Base-by-base conservation (phyloP, 1,284 basidiomycete species). In the Moesziomyces aphidis region DNA sequence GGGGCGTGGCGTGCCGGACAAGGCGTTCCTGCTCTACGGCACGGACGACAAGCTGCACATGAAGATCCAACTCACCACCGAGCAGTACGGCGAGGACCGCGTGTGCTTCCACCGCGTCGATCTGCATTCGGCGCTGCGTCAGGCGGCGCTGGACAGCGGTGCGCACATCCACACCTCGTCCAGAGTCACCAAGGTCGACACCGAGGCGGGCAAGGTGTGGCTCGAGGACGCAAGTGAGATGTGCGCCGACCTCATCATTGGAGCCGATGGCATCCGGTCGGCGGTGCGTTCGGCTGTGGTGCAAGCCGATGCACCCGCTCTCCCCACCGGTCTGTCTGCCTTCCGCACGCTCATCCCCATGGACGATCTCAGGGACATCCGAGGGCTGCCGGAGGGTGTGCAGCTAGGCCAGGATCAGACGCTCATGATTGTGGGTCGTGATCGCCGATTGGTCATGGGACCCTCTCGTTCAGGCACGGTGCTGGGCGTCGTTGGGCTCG, bases 181-280 rank as follows among this genome's bases (percentile, higher is more conserved):
- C 4, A 54, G 45, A 44, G 69, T 79, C 3, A 52, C 24, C 8
- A 4, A 19, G 10, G 62, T 78, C 55, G 78, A 82, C 34, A 43
- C 61, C 4, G 76, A 77, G 10, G 45, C 42, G 0, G 82, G 71
- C 1, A 71, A 50, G 2, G 70, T 85, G 11, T 55, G 54, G n/a
- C 58, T 76, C 45, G 64, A 62, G 15, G 45, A 72, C 34, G 81
- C 81, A 9, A 64, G 69, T 24, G 50, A 43, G 4, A 42, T 79
- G 22, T 34, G 43, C 1, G 81, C 64, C 9, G 83, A 84, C 54
- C 54, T 80, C 15, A 55, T 83, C 24, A 61, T 84, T 23, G 83
- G 75, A 8, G 83, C 83, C 13, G 84, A 85, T 52, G 84, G 84
- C 8, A 82, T 84, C 47, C 74, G 72, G 31, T 88, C 86, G 6